Evolutionary conservation across 768 basidiomycete species (phyloP).

Genomic region (Leccinum disarticulatum): DNA sequence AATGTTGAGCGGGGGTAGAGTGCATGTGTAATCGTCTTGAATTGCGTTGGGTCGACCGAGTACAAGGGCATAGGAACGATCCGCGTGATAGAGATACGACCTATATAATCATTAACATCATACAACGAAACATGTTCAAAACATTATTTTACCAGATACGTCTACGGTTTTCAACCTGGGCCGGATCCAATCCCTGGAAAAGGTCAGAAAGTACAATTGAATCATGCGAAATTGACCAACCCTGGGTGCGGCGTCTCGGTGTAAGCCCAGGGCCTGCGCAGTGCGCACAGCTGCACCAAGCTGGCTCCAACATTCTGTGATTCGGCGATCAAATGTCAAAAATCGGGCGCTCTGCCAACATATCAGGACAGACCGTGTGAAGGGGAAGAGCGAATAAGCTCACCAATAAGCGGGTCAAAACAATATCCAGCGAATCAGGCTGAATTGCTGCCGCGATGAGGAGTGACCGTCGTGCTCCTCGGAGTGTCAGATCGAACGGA

Average conservation of each 20-base stretch:
- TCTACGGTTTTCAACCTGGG: constrained; percentile 83
- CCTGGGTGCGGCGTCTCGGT: constrained; percentile 83
- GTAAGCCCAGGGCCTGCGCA: constrained; percentile 89
- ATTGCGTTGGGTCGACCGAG: constrained; percentile 88
- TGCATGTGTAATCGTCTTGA: constrained; percentile 86
- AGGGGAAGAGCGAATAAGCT: constrained; percentile 11
- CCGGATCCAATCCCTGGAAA: constrained; percentile 64
- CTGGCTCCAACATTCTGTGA: constrained; percentile 96
- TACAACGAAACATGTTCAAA: neutral
- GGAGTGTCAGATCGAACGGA: constrained; percentile 20
- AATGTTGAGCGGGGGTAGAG: constrained; percentile 70
- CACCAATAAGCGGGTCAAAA: constrained; percentile 84
- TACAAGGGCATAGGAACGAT: constrained; percentile 89
- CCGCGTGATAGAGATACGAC: constrained; percentile 92
- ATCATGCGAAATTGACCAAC: constrained; percentile 41
- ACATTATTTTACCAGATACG: constrained; percentile 68
- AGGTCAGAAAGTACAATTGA: constrained; percentile 2
- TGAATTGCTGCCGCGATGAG: constrained; percentile 93
- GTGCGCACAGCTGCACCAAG: constrained; percentile 90
- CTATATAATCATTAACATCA: constrained; percentile 35
- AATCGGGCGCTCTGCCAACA: constrained; percentile 63
- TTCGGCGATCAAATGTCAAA: constrained; percentile 71
- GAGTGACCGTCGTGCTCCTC: constrained; percentile 77
- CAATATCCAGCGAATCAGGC: constrained; percentile 88
- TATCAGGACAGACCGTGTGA: constrained; percentile 10